A percentile compares a stretch with the other conserved stretches of the same genome.
phyloP scores from a whole-genome alignment of 2,329 filamentous ascomycete species.

The Emericellopsis cladophorae region DNA sequence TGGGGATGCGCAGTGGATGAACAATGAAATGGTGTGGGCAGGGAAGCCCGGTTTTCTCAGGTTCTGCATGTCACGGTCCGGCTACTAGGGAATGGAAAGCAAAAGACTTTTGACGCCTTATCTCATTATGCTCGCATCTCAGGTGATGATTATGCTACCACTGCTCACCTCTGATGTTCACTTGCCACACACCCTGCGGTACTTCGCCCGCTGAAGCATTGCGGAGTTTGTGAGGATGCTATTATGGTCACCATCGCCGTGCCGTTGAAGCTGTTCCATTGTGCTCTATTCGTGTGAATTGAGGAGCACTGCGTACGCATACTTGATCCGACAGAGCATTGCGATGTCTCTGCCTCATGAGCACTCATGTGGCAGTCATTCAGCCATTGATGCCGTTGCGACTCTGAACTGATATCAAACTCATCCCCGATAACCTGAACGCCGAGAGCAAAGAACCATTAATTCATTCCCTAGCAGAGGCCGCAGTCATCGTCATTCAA shows the following conservation, averaged over 20 bases:
- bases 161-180: not conserved
- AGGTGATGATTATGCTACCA: not conserved
- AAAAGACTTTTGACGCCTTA: constrained; percentile 20
- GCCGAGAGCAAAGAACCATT: not conserved
- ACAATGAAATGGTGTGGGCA: constrained; percentile 14
- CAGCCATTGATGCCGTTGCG: not conserved
- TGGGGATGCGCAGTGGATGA: constrained; percentile 9
- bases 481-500: not conserved
- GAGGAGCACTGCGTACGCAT: no score
- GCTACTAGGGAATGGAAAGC: constrained; percentile 29
- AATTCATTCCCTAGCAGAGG: not conserved
- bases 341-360: no score
- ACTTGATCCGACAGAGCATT: no score
- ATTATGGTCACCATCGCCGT: no score
- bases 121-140: no score
- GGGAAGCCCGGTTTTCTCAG: constrained; percentile 19
- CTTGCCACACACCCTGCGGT: no score
- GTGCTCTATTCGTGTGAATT: no score
- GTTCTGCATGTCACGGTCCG: constrained; percentile 33
- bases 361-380: no score
- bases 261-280: no score
- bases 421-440: not conserved
- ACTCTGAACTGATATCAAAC: no score
- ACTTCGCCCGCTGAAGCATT: no score
- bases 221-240: no score